A percentile compares a stretch with the other conserved stretches of the same genome.
These are phyloP conservation scores for Claviceps pazoutovae DNA, from an alignment of 2,329 filamentous ascomycete species.

Conservation along the genomic window DNA sequence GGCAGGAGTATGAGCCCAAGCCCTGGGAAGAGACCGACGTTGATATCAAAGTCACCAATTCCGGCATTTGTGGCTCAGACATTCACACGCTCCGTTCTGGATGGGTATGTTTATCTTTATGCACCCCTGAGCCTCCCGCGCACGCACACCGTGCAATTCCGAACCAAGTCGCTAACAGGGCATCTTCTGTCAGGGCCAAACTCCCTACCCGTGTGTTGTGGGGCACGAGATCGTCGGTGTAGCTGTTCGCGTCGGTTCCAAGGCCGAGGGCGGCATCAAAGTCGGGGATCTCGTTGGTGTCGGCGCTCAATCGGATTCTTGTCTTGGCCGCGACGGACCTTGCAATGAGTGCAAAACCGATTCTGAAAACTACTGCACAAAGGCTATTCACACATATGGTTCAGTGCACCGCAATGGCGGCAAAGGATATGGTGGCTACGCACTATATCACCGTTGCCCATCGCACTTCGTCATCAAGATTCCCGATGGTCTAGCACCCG, in stretches of 20 bases:
- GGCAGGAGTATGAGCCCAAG: conserved; percentile 46
- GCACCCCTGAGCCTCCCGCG: neutral
- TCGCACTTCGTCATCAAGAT: conserved; percentile 36
- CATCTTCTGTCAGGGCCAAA: neutral
- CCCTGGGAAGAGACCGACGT: conserved; percentile 52
- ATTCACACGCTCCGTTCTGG: conserved; percentile 43
- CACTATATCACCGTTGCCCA: conserved; percentile 19
- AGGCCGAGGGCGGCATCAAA: conserved; percentile 32
- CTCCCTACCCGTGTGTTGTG: conserved; percentile 33
- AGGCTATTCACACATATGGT: conserved; percentile 39
- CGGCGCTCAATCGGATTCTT: conserved; percentile 45
- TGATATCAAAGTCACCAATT: conserved; percentile 52
- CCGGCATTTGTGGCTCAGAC: conserved; percentile 51
- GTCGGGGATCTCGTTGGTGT: conserved; percentile 51
- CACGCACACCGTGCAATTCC: neutral
- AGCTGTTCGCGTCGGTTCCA: conserved; percentile 37
- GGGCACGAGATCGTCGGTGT: conserved; percentile 54
- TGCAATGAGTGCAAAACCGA: conserved; percentile 29
- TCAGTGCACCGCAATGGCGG: conserved; percentile 16
- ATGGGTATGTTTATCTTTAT: conserved; percentile 24
- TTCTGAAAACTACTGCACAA: conserved; percentile 27
- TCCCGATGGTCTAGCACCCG: conserved; percentile 26
- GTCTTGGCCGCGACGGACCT: conserved; percentile 26
- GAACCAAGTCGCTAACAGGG: neutral
- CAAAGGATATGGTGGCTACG: conserved; percentile 35